Evolutionary conservation across 768 basidiomycete species (phyloP), one percentile per base, ranked within the genome.

Genomic region (Exsudoporus frostii): DNA sequence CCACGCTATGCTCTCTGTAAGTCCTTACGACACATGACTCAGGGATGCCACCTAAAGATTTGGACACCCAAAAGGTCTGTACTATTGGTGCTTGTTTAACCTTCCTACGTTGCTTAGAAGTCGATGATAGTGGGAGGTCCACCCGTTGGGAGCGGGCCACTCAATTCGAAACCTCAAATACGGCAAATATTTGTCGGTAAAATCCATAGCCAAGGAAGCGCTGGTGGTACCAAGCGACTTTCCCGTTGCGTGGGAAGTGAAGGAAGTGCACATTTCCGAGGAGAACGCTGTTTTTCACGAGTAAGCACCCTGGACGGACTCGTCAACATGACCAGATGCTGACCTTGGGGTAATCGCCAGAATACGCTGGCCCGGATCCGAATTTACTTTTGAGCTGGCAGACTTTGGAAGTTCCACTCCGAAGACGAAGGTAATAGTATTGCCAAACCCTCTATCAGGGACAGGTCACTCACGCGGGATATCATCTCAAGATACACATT

Each of bases 21-120:
- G 17, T 52, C 13, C 54, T 55, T 19, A 58, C 5, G 41, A 45
- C 5, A 32, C 14, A 43, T 27, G 47, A 24, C n/a, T 38, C 20
- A 68, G 67, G 67, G 11, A 70, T 64, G 64, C 64, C 67, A 1
- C 67, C 67, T 4, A 66, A 66, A 45, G 68, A 68, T 24, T 11
- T 59, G 32, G 64, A 68, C 22, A 40, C 53, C 20, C 67, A 68
- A 48, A 70, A 64, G 66, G 67, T 66, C 5, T 3, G 51, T 57
- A 7, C n/a, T 2, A 5, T 5, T 7, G 0, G 39, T 15, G 4
- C 27, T 5, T 17, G 0, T 44, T 29, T 10, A 7, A n/a, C 11
- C 22, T 25, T 45, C n/a, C 14, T 24, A 11, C 27, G 24, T 51
- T 34, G 13, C 49, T 55, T 6, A 59, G 5, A 13, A 20, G 17